Evolutionary conservation across 2,329 filamentous ascomycete genomes (phyloP).

Genomic region (Ophiostoma himal-ulmi): DNA sequence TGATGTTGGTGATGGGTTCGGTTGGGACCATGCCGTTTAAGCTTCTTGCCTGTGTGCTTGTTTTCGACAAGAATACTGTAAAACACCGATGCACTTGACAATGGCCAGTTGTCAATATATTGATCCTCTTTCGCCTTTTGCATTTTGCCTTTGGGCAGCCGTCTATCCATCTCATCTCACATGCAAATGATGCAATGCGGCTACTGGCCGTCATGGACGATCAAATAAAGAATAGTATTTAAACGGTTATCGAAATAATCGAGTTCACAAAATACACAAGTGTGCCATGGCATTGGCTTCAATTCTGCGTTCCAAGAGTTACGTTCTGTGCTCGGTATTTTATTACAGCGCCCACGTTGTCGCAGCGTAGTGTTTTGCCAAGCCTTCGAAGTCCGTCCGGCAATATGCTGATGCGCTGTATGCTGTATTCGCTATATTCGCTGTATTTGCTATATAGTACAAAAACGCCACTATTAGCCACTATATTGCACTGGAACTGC

Average conservation of each 20-base stretch:
- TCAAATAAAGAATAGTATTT: no score
- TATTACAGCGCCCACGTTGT: neutral
- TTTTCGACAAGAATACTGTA: no score
- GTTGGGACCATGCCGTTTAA: neutral
- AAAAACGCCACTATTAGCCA: no score
- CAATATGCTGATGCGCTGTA: neutral
- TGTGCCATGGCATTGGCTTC: neutral
- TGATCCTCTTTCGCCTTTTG: neutral
- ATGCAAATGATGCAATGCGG: constrained; percentile 6
- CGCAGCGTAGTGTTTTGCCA: neutral
- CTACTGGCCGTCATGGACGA: neutral
- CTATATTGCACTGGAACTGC: neutral
- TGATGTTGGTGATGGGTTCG: neutral
- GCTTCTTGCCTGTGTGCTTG: neutral
- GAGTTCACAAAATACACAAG: neutral
- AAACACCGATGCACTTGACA: neutral
- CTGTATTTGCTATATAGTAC: no score
- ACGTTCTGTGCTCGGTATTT: neutral
- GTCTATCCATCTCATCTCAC: neutral
- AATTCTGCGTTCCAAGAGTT: neutral
- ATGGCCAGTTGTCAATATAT: neutral
- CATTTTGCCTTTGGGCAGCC: neutral
- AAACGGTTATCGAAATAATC: no score
- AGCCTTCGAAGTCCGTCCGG: neutral
- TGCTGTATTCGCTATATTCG: neutral